Percentiles rank a stretch among this genome's conserved stretches.
Evolutionary conservation across 2,329 filamentous ascomycete species (phyloP).

Genomic region (Amphichorda felina): DNA sequence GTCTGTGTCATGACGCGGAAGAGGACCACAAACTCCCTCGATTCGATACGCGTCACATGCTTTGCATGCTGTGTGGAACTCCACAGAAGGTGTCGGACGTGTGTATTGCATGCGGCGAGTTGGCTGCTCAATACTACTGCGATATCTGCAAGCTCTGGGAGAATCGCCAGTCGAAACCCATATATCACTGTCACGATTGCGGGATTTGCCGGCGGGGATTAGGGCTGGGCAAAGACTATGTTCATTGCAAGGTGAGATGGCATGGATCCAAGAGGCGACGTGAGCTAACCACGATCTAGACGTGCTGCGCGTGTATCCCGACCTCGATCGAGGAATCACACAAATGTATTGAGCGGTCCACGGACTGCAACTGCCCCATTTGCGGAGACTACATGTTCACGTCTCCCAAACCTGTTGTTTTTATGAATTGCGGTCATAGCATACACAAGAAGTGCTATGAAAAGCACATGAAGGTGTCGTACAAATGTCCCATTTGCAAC

Average conservation of each 20-base stretch:
- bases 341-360: constrained; percentile 87
- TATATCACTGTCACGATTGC: constrained; percentile 94
- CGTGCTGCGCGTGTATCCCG: constrained; percentile 86
- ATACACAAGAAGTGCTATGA: constrained; percentile 87
- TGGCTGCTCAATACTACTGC: constrained; percentile 85
- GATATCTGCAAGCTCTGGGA: constrained; percentile 95
- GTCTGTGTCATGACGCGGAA: constrained; percentile 79
- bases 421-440: constrained; percentile 92
- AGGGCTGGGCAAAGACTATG: constrained; percentile 91
- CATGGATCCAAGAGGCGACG: neutral
- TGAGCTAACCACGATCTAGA: constrained; percentile 34
- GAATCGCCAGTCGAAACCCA: constrained; percentile 77
- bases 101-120: constrained; percentile 65
- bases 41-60: constrained; percentile 82
- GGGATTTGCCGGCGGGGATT: constrained; percentile 87
- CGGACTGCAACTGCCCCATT: constrained; percentile 92
- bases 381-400: constrained; percentile 96
- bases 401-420: constrained; percentile 76
- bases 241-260: constrained; percentile 78
- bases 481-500: constrained; percentile 94
- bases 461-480: constrained; percentile 78
- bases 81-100: constrained; percentile 71
- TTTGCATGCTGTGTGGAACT: constrained; percentile 89
- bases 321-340: constrained; percentile 77
- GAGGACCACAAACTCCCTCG: constrained; percentile 69